Evolutionary conservation across 1,284 basidiomycete genomes (phyloP), one percentile per base, ranked within the genome.

Genomic region (Kalmanozyma brasiliensis): DNA sequence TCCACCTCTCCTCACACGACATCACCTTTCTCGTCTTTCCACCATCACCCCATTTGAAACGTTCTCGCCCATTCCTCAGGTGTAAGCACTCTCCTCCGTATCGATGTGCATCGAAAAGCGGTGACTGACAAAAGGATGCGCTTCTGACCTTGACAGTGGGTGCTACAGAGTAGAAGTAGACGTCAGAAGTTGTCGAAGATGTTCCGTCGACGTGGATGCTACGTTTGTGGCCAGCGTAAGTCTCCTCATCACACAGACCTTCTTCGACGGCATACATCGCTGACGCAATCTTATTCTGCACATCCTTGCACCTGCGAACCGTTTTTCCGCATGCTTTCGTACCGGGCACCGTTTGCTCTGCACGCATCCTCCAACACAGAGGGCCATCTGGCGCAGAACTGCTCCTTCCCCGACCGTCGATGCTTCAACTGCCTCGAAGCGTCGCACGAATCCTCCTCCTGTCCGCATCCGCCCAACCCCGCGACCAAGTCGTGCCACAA

Each of bases 361-460:
- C n/a, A n/a, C n/a, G n/a, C n/a, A n/a, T 23, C 30, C 26, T 9
- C 14, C 4, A 13, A 14, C n/a, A n/a, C 33, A 73, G 70, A 68
- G 41, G 72, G 72, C 14, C 72, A 74, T 43, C 40, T 74, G 32
- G 72, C 72, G n/a, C 59, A 74, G 30, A 69, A 68, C 47, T 74
- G 72, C 52, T 51, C 47, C 22, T 68, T 34, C 43, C 56, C 44
- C n/a, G 72, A 71, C 35, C 59, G 72, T 13, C 51, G 60, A 35
- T 74, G 72, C 64, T 74, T 72, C 53, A 74, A 74, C 57, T 74
- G 72, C 33, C 59, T 66, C 34, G 56, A 64, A 34, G 24, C 60
- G 0, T 64, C 69, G 0, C 73, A 74, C 51, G 72, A 74, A 36
- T 64, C 64, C 11, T 68, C 60, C 0, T 52, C 60, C 23, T 74